Evolutionary conservation across 345 rosid species (phyloP), one percentile per base, ranked within the genome.

Genomic region (Lenwebbia sp.): DNA sequence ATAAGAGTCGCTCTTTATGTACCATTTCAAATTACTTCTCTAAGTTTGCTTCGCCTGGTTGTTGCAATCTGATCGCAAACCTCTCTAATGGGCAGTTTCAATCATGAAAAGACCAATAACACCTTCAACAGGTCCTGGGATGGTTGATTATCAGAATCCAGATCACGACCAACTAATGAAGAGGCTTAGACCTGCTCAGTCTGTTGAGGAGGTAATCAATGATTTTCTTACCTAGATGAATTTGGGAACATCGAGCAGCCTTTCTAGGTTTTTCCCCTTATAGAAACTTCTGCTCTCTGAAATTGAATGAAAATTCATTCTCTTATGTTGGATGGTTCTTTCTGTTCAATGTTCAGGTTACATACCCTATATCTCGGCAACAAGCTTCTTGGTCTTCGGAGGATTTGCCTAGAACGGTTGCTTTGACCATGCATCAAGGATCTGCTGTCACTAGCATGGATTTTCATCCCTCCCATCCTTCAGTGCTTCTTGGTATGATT

Each of bases 401-500:
- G 84, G 97, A 95, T 90, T 93, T 96, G 86, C 99, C 99, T 52
- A 92, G 93, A 90, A 93, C 90, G 10, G 94, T 92, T 41, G 99
- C 94, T 90, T 81, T 93, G 56, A 86, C 92, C 21, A 74, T 94
- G 91, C 95, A 93, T 89, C 98, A 92, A 89, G 98, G 97, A 52
- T 94, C 98, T 85, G 74, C 89, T 84, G 98, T 94, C 86, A 91
- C 88, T 85, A 96, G 99, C 98, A 91, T 96, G 97, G 98, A 95
- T 88, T 95, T 96, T 88, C 97, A 94, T 90, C 98, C 99, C 85
- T 86, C 91, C 74, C 93, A 91, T 83, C 92, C 93, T 26, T 88
- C 92, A 7, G 58, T 91, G 92, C 98, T 96, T 89, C 97, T 96
- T 60, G 98, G 99, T 96, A 94, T 83, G 62, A 30, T 70, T 70